A percentile compares a stretch with the other conserved stretches of the same genome.
Evolutionary conservation across 345 rosid genomes (phyloP).

Genomic region (Trapa incisa): DNA sequence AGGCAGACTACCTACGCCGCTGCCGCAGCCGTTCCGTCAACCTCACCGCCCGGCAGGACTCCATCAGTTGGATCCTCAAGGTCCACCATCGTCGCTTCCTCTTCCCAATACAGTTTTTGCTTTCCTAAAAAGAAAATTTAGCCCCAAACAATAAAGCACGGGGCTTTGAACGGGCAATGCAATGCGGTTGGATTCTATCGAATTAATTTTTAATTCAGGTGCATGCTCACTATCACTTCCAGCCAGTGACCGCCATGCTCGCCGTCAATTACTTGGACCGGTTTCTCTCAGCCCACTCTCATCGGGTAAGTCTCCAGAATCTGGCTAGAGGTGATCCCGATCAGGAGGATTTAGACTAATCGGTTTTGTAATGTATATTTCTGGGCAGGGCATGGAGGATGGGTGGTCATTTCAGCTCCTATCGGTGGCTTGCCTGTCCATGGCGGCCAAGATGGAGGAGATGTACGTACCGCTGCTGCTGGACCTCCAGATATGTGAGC

Average conservation of each 20-base stretch:
- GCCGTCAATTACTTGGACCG: slow-evolving; percentile 55
- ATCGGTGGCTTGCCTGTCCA: slow-evolving; percentile 56
- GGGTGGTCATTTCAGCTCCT: slow-evolving; percentile 62
- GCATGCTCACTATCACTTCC: slow-evolving; percentile 33
- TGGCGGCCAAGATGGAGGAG: slow-evolving; percentile 65
- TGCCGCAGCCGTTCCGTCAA: slow-evolving; percentile 32
- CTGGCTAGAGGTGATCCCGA: neutral
- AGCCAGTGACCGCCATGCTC: slow-evolving; percentile 41
- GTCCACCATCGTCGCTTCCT: slow-evolving; percentile 4
- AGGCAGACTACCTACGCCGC: slow-evolving; percentile 28
- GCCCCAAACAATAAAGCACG: neutral
- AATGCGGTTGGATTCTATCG: neutral
- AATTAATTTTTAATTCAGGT: slow-evolving; percentile 27
- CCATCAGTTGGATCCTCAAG: slow-evolving; percentile 59
- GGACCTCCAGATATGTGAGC: slow-evolving; percentile 40
- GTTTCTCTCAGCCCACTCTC: slow-evolving; percentile 31
- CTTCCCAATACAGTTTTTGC: neutral
- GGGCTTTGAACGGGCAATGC: neutral
- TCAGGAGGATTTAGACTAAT: neutral
- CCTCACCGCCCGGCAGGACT: slow-evolving; percentile 54
- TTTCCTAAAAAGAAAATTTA: neutral
- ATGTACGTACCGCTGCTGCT: slow-evolving; percentile 30
- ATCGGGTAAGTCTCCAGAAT: slow-evolving; percentile 5
- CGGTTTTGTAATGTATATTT: neutral
- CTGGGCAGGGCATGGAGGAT: slow-evolving; percentile 13